phyloP scores from a whole-genome alignment of 176 grass and related monocot species.

The Panicum miliaceum region DNA sequence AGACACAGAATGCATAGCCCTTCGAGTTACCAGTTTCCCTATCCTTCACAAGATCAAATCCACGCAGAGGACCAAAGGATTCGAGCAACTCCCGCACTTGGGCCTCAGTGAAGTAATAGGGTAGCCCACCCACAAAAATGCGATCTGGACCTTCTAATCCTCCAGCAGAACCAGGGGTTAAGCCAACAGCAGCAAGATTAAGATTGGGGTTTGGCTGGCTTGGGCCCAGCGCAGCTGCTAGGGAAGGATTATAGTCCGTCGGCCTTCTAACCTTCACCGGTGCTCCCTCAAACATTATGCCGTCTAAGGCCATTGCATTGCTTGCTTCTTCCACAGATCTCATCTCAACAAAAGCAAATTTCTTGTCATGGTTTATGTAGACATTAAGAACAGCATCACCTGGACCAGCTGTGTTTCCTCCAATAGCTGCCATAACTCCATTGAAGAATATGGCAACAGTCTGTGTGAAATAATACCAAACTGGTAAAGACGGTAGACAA shows the following conservation, averaged over 20 bases:
- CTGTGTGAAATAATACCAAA: constrained; percentile 45
- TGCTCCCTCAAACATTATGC: constrained; percentile 96
- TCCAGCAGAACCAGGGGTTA: constrained; percentile 86
- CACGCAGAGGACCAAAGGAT: constrained; percentile 89
- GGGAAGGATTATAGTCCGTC: constrained; percentile 93
- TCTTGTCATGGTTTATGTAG: constrained; percentile 99
- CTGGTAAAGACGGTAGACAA: not conserved
- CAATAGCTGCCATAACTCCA: constrained; percentile 96
- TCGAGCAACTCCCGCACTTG: constrained; percentile 96
- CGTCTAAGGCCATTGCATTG: constrained; percentile 98
- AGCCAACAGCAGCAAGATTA: constrained; percentile 88
- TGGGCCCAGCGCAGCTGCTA: constrained; percentile 90
- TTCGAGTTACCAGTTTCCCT: constrained; percentile 97
- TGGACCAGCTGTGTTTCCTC: constrained; percentile 95
- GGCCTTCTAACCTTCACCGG: constrained; percentile 96
- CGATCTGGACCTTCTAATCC: constrained; percentile 96
- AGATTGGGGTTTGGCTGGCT: constrained; percentile 96
- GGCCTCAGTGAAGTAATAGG: constrained; percentile 95
- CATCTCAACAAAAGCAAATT: constrained; percentile 99
- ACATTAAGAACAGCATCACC: constrained; percentile 99
- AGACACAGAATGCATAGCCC: constrained; percentile 97
- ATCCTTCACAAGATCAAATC: constrained; percentile 98
- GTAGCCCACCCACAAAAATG: constrained; percentile 94
- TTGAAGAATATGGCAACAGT: constrained; percentile 96
- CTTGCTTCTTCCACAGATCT: constrained; percentile 99